Evolutionary conservation across 257 asterid species (phyloP).

Genomic region (Gardenia jasminoides): DNA sequence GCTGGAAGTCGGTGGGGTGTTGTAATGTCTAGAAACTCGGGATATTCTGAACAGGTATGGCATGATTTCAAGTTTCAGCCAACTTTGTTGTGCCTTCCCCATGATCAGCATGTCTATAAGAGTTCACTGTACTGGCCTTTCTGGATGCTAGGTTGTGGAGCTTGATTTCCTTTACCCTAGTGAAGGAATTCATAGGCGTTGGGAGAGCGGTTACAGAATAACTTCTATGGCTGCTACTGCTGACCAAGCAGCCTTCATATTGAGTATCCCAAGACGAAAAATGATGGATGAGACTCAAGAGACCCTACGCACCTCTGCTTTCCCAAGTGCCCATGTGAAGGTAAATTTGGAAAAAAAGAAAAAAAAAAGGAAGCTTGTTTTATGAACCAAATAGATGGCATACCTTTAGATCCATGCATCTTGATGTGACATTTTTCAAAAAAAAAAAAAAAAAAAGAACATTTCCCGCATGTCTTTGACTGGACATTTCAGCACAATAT

Average conservation of each 20-base stretch:
- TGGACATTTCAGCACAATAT: neutral
- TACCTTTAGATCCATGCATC: neutral
- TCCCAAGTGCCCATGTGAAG: slow-evolving; percentile 87
- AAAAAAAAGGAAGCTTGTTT: neutral
- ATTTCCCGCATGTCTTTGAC: neutral
- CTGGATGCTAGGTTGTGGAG: slow-evolving; percentile 67
- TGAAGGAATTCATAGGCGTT: slow-evolving; percentile 91
- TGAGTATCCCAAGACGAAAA: slow-evolving; percentile 87
- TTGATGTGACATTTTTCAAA: neutral
- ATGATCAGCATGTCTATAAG: neutral
- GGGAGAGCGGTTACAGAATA: slow-evolving; percentile 92
- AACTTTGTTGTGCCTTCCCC: neutral
- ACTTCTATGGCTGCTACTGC: slow-evolving; percentile 94
- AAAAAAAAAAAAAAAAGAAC: too few relatives aligned
- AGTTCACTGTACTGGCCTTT: neutral
- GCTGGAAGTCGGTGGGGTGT: slow-evolving; percentile 99
- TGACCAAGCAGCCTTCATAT: slow-evolving; percentile 89
- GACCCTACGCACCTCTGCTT: slow-evolving; percentile 91
- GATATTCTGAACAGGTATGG: slow-evolving; percentile 88
- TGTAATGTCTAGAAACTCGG: slow-evolving; percentile 93
- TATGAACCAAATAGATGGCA: neutral
- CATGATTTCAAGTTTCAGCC: slow-evolving; percentile 4
- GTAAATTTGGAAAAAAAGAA: slow-evolving; percentile 19
- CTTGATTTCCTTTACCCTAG: slow-evolving; percentile 95
- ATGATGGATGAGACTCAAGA: slow-evolving; percentile 94